Evolutionary conservation across 345 rosid genomes (phyloP).

Genomic region (Hibiscus mutabilis): DNA sequence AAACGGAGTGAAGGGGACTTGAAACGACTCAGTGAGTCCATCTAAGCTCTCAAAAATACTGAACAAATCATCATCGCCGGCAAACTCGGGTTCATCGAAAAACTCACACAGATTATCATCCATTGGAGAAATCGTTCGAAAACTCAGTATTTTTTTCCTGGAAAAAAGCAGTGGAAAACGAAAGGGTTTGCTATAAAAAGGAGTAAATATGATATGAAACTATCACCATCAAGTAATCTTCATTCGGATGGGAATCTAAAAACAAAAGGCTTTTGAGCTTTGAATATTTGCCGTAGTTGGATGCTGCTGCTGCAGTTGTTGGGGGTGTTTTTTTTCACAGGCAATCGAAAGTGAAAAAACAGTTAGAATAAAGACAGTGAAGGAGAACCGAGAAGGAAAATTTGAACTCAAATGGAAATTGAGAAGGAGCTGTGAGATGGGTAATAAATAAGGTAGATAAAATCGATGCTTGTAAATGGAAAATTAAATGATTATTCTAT

Average conservation of each 20-base stretch:
- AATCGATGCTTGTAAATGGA: not conserved
- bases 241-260: too few relatives aligned
- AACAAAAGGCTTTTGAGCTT: too few relatives aligned
- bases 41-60: slow-evolving; percentile 73
- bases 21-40: slow-evolving; percentile 39
- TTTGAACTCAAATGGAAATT: not conserved
- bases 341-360: not conserved
- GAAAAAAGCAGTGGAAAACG: not conserved
- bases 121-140: slow-evolving; percentile 19
- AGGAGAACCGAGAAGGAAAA: not conserved
- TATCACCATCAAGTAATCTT: slow-evolving; percentile 51
- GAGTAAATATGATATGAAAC: slow-evolving; percentile 27
- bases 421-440: not conserved
- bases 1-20: slow-evolving; percentile 30
- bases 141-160: not conserved
- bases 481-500: not conserved
- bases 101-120: slow-evolving; percentile 37
- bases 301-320: not conserved
- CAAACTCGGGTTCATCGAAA: slow-evolving; percentile 46
- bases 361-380: not conserved
- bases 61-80: slow-evolving; percentile 67
- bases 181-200: slow-evolving; percentile 18
- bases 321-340: too few relatives aligned
- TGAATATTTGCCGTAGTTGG: not conserved
- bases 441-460: not conserved